Percentiles rank a stretch among this genome's conserved stretches.
phyloP scores from a whole-genome alignment of 257 asterid species.

The Primulina huaijiensis region DNA sequence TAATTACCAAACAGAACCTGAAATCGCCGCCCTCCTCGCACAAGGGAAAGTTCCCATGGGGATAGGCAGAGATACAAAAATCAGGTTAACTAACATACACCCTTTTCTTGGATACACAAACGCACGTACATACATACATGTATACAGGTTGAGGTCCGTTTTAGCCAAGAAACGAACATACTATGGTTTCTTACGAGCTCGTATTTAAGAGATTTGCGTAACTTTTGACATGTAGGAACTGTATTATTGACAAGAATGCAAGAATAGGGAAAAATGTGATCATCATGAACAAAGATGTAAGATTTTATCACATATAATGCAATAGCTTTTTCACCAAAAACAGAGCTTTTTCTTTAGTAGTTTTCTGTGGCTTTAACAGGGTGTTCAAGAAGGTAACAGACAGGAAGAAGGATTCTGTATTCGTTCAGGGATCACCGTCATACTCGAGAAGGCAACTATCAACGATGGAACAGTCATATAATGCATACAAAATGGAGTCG shows the following conservation, averaged over 20 bases:
- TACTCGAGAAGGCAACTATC: conserved; percentile 80
- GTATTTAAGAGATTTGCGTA: background rate
- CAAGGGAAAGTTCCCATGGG: conserved; percentile 86
- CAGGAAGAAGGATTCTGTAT: conserved; percentile 79
- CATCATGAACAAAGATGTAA: conserved; percentile 84
- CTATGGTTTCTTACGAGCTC: background rate
- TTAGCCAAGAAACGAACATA: background rate
- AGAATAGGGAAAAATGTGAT: conserved; percentile 77
- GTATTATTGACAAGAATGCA: conserved; percentile 91
- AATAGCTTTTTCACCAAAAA: background rate
- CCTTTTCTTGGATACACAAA: background rate
- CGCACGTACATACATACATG: background rate
- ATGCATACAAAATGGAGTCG: conserved; percentile 1
- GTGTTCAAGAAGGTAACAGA: conserved; percentile 75
- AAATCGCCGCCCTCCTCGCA: conserved; percentile 78
- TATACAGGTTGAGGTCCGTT: background rate
- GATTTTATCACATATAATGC: conserved; percentile 18
- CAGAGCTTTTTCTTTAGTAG: background rate
- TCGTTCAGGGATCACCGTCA: conserved; percentile 65
- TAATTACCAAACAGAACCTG: conserved; percentile 80
- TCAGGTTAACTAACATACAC: conserved; percentile 43
- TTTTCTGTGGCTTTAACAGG: conserved; percentile 37
- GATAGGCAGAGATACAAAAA: conserved; percentile 76
- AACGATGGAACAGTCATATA: conserved; percentile 69
- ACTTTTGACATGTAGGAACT: conserved; percentile 43